Conservation (phyloP, 75 land plant species). For the Adiantum capillusveneris region DNA sequence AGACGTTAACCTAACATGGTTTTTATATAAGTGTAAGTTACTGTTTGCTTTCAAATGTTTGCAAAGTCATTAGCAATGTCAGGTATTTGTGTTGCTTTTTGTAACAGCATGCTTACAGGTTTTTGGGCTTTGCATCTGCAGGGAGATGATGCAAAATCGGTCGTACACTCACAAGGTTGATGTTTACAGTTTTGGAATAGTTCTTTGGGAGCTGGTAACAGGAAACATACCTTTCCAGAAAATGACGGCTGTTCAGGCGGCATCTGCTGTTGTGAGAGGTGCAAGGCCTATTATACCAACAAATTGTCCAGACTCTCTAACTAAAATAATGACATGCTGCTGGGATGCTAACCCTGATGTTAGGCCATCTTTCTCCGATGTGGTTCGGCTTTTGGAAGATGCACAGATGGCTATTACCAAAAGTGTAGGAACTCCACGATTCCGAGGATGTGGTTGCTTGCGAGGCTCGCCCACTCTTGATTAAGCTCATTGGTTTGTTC, state of each 20-base stretch:
- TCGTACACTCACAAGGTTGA: conserved; percentile 39
- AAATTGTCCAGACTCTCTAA: conserved; percentile 23
- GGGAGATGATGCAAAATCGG: conserved; percentile 45
- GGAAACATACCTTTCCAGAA: conserved; percentile 35
- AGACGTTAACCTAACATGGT: too few species aligned
- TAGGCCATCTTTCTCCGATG: conserved; percentile 28
- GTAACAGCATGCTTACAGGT: too few species aligned
- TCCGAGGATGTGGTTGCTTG: conserved; percentile 12
- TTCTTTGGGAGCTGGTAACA: conserved; percentile 40
- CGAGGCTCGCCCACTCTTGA: too few species aligned
- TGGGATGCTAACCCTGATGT: conserved; percentile 41
- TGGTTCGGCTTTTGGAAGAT: conserved; percentile 27
- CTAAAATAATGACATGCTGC: conserved; percentile 36
- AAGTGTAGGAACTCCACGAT: conserved; percentile 26
- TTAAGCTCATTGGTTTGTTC: too few species aligned
- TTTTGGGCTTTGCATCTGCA: too few species aligned
- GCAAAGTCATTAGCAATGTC: too few species aligned
- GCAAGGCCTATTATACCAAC: conserved; percentile 27
- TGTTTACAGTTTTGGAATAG: conserved; percentile 45
- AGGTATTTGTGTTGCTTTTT: too few species aligned
- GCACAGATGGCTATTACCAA: conserved; percentile 18
- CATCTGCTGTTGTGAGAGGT: conserved; percentile 41
- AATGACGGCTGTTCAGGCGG: conserved; percentile 46
- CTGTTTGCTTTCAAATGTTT: too few species aligned
- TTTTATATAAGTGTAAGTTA: too few species aligned